These are phyloP conservation scores for Hylodesmum podocarpum DNA, from an alignment of 306 rosid genomes.

Conservation along the genomic window DNA sequence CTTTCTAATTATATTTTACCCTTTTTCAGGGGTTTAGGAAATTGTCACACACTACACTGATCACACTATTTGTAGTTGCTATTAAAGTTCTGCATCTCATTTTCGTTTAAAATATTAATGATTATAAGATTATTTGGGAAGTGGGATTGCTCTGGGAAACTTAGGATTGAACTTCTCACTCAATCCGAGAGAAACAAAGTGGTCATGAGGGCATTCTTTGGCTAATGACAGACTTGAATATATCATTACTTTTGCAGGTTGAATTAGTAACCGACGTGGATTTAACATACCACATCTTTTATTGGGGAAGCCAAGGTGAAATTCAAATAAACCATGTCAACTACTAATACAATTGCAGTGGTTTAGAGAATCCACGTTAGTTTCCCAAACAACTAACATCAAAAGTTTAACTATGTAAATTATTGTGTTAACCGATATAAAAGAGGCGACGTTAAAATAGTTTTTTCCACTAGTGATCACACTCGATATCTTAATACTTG, in stretches of 20 bases:
- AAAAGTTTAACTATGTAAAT: too few species aligned
- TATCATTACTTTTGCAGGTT: conserved; percentile 48
- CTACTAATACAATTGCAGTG: too few species aligned
- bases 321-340: too few species aligned
- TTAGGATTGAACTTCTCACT: not conserved
- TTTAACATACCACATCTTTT: too few species aligned
- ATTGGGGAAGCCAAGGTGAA: too few species aligned
- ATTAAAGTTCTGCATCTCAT: conserved; percentile 18
- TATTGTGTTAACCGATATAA: too few species aligned
- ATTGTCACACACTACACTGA: not conserved
- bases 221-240: not conserved
- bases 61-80: not conserved
- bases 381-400: too few species aligned
- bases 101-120: conserved; percentile 4
- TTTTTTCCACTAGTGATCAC: too few species aligned
- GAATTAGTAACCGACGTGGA: too few species aligned
- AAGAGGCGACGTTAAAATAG: too few species aligned
- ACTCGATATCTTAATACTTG: too few species aligned
- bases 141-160: not conserved
- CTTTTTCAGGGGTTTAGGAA: not conserved
- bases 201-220: not conserved
- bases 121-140: not conserved
- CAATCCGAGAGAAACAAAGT: conserved; percentile 7
- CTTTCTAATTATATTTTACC: conserved; percentile 4
- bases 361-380: too few species aligned